A percentile compares a stretch with the other conserved stretches of the same genome.
Evolutionary conservation across 108 stramenopile species (phyloP).

Genomic region (Heterococcus sp.): DNA sequence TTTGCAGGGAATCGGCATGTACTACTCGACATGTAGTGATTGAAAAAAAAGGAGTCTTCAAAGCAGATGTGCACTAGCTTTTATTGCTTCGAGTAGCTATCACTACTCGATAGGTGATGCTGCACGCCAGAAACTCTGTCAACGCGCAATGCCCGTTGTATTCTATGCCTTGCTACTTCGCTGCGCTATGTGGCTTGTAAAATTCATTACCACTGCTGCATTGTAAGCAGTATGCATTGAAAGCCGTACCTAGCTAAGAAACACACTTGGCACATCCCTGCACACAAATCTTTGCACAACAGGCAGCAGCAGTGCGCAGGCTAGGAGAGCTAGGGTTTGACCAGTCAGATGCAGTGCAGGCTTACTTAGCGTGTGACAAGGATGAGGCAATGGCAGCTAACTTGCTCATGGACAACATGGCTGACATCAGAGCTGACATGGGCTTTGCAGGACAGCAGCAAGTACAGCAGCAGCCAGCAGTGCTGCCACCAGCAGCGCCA

Average conservation of each 20-base stretch:
- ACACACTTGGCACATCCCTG: no score
- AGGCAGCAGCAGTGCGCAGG: slow-evolving; percentile 88
- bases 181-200: background rate
- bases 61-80: no score
- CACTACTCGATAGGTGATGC: no score
- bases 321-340: slow-evolving; percentile 94
- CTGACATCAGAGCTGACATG: background rate
- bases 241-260: no score
- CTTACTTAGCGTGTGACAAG: slow-evolving; percentile 98
- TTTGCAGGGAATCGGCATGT: no score
- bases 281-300: no score
- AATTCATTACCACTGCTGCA: background rate
- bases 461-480: slow-evolving; percentile 6
- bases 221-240: no score
- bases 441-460: slow-evolving; percentile 2
- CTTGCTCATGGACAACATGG: slow-evolving; percentile 69
- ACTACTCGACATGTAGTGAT: no score
- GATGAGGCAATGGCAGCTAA: slow-evolving; percentile 96
- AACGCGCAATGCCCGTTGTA: background rate
- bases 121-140: no score
- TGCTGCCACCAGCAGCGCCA: slow-evolving; percentile 2
- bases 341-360: slow-evolving; percentile 77
- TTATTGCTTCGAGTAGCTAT: no score
- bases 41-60: no score
- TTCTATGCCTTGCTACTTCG: background rate